Evolutionary conservation across 306 rosid genomes (phyloP).

Genomic region (Rosa persica): DNA sequence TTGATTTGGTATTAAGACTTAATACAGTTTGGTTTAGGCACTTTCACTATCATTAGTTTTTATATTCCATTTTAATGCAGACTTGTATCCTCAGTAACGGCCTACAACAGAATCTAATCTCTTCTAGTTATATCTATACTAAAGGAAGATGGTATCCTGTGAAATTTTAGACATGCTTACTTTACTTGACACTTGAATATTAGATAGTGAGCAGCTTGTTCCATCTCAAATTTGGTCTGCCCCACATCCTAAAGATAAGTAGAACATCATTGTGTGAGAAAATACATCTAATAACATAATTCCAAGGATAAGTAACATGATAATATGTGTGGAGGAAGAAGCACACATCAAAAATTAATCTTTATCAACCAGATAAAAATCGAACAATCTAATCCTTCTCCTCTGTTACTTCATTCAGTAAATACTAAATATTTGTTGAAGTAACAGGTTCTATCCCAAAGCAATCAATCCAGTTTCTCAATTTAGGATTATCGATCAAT

Average conservation of each 20-base stretch:
- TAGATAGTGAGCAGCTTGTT: not conserved
- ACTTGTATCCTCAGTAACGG: too few species aligned
- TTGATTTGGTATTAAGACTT: too few species aligned
- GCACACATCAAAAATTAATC: not conserved
- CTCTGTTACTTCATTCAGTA: not conserved
- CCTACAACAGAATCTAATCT: too few species aligned
- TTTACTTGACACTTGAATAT: slow-evolving; percentile 10
- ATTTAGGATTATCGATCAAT: too few species aligned
- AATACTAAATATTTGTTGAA: too few species aligned
- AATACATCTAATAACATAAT: too few species aligned
- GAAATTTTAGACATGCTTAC: slow-evolving; percentile 11
- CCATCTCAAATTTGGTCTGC: slow-evolving; percentile 11
- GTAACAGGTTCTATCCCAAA: not conserved
- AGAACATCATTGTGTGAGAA: not conserved
- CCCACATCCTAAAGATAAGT: not conserved
- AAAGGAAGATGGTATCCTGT: not conserved
- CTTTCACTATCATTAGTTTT: too few species aligned
- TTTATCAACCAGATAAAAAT: not conserved
- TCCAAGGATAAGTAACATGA: too few species aligned
- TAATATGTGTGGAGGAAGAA: not conserved
- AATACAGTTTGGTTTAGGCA: too few species aligned
- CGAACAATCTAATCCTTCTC: not conserved
- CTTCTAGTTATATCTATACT: too few species aligned
- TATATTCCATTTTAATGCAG: too few species aligned
- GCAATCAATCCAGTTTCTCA: not conserved